phyloP scores from a whole-genome alignment of 2,329 filamentous ascomycete genomes.

The Malbranchea zuffiana region DNA sequence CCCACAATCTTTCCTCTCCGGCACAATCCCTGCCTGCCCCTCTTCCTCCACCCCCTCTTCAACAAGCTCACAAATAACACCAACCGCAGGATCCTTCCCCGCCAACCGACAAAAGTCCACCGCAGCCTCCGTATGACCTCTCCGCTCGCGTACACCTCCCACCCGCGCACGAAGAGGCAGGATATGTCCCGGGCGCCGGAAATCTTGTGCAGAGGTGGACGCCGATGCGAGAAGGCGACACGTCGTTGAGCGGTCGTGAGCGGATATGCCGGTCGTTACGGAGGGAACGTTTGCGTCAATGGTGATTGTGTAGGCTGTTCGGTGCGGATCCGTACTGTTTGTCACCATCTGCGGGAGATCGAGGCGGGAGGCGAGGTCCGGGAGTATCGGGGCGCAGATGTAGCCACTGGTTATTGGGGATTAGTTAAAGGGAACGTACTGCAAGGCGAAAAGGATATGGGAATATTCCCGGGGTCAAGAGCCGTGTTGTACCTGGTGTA shows the following conservation, averaged over 20 bases:
- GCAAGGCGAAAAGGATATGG: background rate
- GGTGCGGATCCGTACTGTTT: constrained; percentile 66
- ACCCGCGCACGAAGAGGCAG: constrained; percentile 68
- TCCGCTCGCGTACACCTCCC: constrained; percentile 69
- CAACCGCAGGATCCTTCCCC: constrained; percentile 59
- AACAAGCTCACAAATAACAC: constrained; percentile 84
- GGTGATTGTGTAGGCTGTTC: constrained; percentile 86
- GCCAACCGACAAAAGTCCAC: constrained; percentile 81
- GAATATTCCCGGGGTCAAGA: background rate
- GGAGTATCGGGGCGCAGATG: constrained; percentile 75
- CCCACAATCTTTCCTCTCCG: constrained; percentile 39
- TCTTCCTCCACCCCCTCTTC: constrained; percentile 66
- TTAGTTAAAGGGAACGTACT: background rate
- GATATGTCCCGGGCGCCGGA: constrained; percentile 80
- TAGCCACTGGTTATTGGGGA: constrained; percentile 51
- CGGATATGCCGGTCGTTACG: constrained; percentile 81
- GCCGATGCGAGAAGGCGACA: constrained; percentile 67
- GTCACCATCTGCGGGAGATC: constrained; percentile 84
- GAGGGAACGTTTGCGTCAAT: constrained; percentile 65
- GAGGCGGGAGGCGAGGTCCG: constrained; percentile 57
- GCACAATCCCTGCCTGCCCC: constrained; percentile 31
- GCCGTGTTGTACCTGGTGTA: constrained; percentile 50
- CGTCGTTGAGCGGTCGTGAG: constrained; percentile 73
- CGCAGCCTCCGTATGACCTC: constrained; percentile 87
- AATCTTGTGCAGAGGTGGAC: constrained; percentile 44